These are phyloP conservation scores for Phytophthora fragariae DNA, from an alignment of 352 stramenopile genomes.

Conservation along the genomic window DNA sequence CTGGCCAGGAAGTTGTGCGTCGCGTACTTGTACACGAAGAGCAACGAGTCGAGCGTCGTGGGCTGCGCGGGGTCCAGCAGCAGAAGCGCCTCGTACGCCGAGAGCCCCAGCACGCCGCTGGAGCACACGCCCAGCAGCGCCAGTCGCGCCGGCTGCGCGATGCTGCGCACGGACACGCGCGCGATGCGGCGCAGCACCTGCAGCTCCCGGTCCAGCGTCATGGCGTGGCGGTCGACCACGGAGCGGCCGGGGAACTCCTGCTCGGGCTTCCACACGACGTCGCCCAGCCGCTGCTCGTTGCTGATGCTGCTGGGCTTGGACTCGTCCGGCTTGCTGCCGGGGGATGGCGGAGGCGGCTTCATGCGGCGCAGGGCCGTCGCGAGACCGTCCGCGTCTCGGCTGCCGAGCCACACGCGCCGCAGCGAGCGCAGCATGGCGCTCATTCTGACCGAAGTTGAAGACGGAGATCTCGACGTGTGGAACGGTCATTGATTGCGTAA, in stretches of 20 bases:
- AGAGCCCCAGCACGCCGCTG: conserved; percentile 52
- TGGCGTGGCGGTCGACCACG: conserved; percentile 46
- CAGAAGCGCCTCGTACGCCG: conserved; percentile 56
- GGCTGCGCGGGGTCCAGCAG: conserved; percentile 45
- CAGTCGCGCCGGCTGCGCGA: conserved; percentile 59
- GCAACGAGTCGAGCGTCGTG: conserved; percentile 37
- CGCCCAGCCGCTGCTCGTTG: conserved; percentile 50
- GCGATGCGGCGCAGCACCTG: conserved; percentile 62
- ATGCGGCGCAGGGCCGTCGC: conserved; percentile 9
- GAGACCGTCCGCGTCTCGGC: conserved; percentile 1
- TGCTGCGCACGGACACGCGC: conserved; percentile 46
- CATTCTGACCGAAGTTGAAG: conserved; percentile 26
- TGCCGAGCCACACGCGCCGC: conserved; percentile 36
- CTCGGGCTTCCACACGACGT: conserved; percentile 66
- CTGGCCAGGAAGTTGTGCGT: conserved; percentile 70
- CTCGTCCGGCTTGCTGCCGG: conserved; percentile 21
- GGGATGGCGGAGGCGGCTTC: background rate
- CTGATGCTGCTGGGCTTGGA: conserved; percentile 13
- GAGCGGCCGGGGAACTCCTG: conserved; percentile 63
- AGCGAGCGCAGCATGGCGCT: conserved; percentile 30
- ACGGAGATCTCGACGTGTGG: no score
- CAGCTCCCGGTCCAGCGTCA: conserved; percentile 46
- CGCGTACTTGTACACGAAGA: conserved; percentile 67
- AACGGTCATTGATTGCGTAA: background rate
- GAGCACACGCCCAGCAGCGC: conserved; percentile 58